These are phyloP conservation scores for Alternaria rosae DNA, from an alignment of 2,329 filamentous ascomycete genomes.

Conservation along the genomic window DNA sequence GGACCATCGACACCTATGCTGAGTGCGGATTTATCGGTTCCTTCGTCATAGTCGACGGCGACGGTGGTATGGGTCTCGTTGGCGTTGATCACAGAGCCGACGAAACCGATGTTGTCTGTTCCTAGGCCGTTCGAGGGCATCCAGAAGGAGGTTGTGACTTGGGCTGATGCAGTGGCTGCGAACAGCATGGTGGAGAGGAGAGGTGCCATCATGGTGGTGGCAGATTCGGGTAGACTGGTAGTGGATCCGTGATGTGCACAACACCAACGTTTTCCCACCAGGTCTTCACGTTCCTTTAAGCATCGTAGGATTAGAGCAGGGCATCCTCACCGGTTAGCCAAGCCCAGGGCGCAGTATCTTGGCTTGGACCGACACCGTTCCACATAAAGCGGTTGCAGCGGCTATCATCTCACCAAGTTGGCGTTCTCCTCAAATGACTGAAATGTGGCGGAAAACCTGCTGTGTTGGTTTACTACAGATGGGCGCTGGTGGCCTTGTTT, in stretches of 20 bases:
- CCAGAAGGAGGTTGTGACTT: conserved; percentile 6
- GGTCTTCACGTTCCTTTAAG: neutral
- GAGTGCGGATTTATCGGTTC: neutral
- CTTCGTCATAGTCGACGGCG: neutral
- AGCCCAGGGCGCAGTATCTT: neutral
- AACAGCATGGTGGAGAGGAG: neutral
- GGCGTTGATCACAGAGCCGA: neutral
- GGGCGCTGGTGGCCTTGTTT: neutral
- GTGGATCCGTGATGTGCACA: neutral
- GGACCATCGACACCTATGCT: neutral
- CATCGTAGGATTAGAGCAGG: neutral
- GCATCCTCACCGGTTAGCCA: neutral
- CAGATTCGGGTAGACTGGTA: no score
- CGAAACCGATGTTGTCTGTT: neutral
- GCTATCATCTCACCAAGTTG: neutral
- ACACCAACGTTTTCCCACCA: neutral
- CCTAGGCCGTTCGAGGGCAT: neutral
- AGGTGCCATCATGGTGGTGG: neutral
- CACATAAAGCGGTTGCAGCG: neutral
- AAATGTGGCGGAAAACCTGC: neutral
- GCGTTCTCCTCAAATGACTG: neutral
- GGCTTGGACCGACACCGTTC: neutral
- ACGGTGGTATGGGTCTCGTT: neutral
- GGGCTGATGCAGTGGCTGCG: neutral
- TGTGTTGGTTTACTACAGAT: neutral